phyloP scores from a whole-genome alignment of 495 filamentous ascomycete genomes.

The Penicillium goetzii region DNA sequence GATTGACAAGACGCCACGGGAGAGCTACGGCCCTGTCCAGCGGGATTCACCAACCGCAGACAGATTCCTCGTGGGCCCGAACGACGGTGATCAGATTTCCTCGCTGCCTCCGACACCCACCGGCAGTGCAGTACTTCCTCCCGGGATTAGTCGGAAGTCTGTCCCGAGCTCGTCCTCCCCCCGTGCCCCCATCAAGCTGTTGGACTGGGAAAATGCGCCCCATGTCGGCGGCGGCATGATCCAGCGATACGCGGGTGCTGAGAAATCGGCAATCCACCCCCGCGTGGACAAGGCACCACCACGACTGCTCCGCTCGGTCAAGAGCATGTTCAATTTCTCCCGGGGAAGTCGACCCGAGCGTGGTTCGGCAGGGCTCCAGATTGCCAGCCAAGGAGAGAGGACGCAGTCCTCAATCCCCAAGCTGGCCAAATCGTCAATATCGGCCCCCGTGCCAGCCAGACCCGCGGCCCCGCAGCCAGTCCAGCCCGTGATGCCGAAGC shows the following conservation, averaged over 20 bases:
- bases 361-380: not conserved
- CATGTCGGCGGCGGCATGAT: not conserved
- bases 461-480: not conserved
- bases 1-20: not conserved
- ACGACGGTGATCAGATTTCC: not conserved
- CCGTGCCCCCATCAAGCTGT: not conserved
- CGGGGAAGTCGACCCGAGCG: not conserved
- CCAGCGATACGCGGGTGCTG: not conserved
- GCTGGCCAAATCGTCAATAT: not conserved
- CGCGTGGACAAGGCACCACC: not conserved
- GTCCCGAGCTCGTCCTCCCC: not conserved
- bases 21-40: not conserved
- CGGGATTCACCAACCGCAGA: not conserved
- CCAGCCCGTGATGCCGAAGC: not conserved
- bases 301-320: not conserved
- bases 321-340: not conserved
- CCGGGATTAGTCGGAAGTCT: not conserved
- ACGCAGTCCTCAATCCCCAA: not conserved
- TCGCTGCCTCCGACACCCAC: not conserved
- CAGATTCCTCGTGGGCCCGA: not conserved
- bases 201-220: not conserved
- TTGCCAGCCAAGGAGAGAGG: not conserved
- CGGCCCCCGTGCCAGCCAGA: not conserved
- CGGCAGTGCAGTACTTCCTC: too few species aligned
- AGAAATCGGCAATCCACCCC: conserved; percentile 4